phyloP scores from a whole-genome alignment of 345 rosid genomes.

The Gossypium sturtianum region DNA sequence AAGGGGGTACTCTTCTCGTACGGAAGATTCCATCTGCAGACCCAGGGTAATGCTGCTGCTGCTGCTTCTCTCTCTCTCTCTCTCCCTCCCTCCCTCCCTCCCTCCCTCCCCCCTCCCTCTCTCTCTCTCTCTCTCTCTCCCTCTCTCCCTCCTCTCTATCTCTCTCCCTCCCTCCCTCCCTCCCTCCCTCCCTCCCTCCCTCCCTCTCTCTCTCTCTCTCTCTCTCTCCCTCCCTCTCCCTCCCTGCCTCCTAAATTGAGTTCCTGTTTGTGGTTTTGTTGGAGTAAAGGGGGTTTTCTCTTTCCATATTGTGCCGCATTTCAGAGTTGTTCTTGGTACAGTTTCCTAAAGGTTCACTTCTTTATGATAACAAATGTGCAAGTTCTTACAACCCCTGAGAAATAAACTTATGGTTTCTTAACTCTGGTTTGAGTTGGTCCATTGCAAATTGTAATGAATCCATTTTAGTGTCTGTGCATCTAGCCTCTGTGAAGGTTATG shows the following conservation, averaged over 20 bases:
- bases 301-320: neutral
- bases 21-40: slow-evolving; percentile 66
- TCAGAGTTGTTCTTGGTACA: neutral
- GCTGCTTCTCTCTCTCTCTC: neutral
- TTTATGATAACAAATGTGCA: neutral
- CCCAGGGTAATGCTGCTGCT: slow-evolving; percentile 41
- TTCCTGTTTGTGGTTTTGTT: neutral
- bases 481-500: neutral
- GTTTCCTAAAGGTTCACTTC: neutral
- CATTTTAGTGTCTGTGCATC: neutral
- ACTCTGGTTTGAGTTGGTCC: slow-evolving; percentile 2
- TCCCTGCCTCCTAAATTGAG: neutral
- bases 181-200: neutral
- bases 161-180: neutral
- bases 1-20: slow-evolving; percentile 74
- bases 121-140: neutral
- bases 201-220: neutral
- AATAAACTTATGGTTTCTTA: neutral
- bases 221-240: neutral
- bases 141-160: neutral
- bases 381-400: neutral
- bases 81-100: neutral
- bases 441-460: neutral
- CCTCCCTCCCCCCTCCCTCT: neutral
- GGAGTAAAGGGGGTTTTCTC: neutral